Evolutionary conservation across 495 filamentous ascomycete species (phyloP), one percentile per base, ranked within the genome.

Genomic region (Penicillium argentinense): DNA sequence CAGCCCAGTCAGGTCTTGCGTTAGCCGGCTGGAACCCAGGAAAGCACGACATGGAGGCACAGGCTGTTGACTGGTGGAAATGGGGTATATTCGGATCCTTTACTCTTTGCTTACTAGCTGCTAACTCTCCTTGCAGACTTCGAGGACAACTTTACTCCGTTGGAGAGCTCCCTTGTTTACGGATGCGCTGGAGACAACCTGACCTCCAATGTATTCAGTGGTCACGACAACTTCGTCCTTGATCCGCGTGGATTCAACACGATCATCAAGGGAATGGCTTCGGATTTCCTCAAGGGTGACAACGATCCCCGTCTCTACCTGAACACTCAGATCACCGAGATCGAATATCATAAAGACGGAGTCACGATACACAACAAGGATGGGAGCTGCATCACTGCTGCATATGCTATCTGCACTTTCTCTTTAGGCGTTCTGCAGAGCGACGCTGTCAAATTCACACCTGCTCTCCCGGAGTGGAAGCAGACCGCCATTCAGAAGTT

Each of bases 381-480:
- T 51, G 78, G 77, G 22, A 74, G 63, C 51, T 88, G 84, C 47
- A 67, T 88, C 40, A 60, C 77, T 38, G 86, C 87, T 25, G 73
- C 79, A 32, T 80, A 80, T 47, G 75, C 76, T 6, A 74, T 80
- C 38, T 76, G 69, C 56, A 82, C 79, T 5, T 82, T 84, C 62
- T 84, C 80, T 0, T 56, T 91, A 6, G 87, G 87, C 9, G 87
- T 88, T 2, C 69, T 90, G 1, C 86, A 89, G 56, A 78, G 81
- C 40, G 71, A 82, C 38, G 73, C 71, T 1, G 78, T 89, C 2
- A 64, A 59, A 0, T 91, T 91, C 62, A 54, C 64, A 3, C 87
- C 87, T 0, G 58, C 63, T 8, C 69, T 89, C 0, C 87, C 86
- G 1, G 63, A 64, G 7, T 88, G 84, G 85, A 89, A 91, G 57